A percentile compares a stretch with the other conserved stretches of the same genome.
phyloP scores from a whole-genome alignment of 2,329 filamentous ascomycete species.

The Phialophora chinensis region DNA sequence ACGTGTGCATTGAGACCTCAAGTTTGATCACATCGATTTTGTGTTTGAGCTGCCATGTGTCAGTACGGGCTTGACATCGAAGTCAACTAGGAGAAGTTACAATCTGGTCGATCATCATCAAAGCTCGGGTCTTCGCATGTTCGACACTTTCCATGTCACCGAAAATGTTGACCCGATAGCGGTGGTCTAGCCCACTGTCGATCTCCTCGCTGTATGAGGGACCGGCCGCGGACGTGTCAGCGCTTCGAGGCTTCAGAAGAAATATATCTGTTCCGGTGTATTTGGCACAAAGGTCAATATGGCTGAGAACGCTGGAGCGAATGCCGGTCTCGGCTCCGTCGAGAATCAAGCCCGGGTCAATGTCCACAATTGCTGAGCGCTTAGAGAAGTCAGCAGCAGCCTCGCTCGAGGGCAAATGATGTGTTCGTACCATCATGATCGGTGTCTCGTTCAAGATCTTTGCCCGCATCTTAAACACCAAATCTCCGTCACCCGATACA shows the following conservation, averaged over 20 bases:
- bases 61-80: slow-evolving; percentile 15
- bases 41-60: slow-evolving; percentile 55
- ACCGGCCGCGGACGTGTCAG: slow-evolving; percentile 72
- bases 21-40: slow-evolving; percentile 78
- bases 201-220: slow-evolving; percentile 74
- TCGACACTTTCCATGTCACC: slow-evolving; percentile 94
- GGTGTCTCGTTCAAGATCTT: slow-evolving; percentile 90
- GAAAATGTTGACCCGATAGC: slow-evolving; percentile 91
- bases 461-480: slow-evolving; percentile 87
- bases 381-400: slow-evolving; percentile 49
- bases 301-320: slow-evolving; percentile 76
- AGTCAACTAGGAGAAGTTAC: slow-evolving; percentile 54
- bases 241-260: slow-evolving; percentile 85
- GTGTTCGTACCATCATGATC: slow-evolving; percentile 78
- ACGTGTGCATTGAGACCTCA: slow-evolving; percentile 84
- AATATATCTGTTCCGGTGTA: slow-evolving; percentile 98
- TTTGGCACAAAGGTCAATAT: slow-evolving; percentile 82
- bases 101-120: slow-evolving; percentile 97
- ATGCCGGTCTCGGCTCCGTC: slow-evolving; percentile 72
- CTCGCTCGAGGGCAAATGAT: neutral
- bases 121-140: slow-evolving; percentile 91
- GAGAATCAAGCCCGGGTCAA: slow-evolving; percentile 88
- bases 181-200: slow-evolving; percentile 81
- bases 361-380: slow-evolving; percentile 91
- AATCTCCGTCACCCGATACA: slow-evolving; percentile 83